Evolutionary conservation across 805 yeast genomes (phyloP), one percentile per base, ranked within the genome.

Genomic region (Candida boleticola): DNA sequence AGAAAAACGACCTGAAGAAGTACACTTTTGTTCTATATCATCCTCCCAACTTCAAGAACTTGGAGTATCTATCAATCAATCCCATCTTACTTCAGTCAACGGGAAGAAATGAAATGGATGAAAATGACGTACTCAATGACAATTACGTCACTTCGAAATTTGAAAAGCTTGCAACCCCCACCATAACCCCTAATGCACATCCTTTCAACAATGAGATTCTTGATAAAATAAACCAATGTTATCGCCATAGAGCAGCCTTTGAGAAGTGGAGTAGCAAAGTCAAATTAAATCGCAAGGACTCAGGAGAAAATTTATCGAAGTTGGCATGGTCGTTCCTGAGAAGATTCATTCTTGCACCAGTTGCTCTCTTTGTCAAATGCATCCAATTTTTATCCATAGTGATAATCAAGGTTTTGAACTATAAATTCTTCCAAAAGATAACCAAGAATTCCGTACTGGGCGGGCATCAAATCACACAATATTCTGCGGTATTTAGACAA

Each of bases 41-140:
- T 20, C 84, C 93, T 1, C 97, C 97, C 0, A 74, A 76, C 34
- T 78, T 84, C 16, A 71, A 71, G 22, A 74, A 77, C 44, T 72
- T 90, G 71, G 96, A 89, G 50, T 88, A 85, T 57, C 84, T 79
- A 49, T 82, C 97, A 0, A 57, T 82, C 3, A 66, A 73, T n/a
- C 95, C 96, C 0, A 85, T 89, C 3, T 64, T 79, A 3, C 71
- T 89, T 7, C 83, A 82, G 48, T 71, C 76, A 3, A 71, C 73
- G 50, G 27, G 27, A 11, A 23, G 27, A 23, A 23, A 23, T 11
- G 63, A 59, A 1, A 45, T 43, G 13, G 53, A 31, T 31, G 11
- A 31, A 9, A 20, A 11, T 5, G 35, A 31, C 21, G 11, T 23
- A 7, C 27, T 23, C 27, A 23, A 23, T 11, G 27, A 23, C 27